Percentiles rank a stretch among this genome's conserved stretches.
phyloP scores from a whole-genome alignment of 805 yeast species.

The Grigorovia transvaalensis region DNA sequence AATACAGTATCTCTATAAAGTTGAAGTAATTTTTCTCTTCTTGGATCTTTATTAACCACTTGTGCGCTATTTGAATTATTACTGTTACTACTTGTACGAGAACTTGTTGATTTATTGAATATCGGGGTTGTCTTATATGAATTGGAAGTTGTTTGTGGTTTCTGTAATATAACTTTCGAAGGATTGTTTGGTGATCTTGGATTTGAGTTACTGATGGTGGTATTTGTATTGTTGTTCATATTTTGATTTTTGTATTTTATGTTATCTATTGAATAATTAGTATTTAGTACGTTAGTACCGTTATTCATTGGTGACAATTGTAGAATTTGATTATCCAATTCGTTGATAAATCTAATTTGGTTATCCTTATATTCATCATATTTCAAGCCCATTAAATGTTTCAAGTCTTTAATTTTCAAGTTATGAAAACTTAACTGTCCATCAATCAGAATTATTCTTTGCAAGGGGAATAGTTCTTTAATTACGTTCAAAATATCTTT shows the following conservation, averaged over 20 bases:
- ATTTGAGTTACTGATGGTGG: neutral
- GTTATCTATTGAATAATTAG: too few relatives aligned
- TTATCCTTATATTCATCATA: constrained; percentile 10
- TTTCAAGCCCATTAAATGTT: constrained; percentile 11
- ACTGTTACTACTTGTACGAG: neutral
- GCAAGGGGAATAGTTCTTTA: constrained; percentile 21
- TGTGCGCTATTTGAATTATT: constrained; percentile 2
- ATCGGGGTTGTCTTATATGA: neutral
- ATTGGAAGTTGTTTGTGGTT: constrained; percentile 2
- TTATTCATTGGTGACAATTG: neutral
- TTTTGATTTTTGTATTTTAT: neutral
- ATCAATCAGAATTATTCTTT: constrained; percentile 23
- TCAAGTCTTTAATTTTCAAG: constrained; percentile 16
- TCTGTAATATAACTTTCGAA: neutral
- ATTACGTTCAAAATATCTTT: constrained; percentile 24
- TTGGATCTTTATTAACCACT: constrained; percentile 15
- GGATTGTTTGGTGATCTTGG: neutral
- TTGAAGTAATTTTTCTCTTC: constrained; percentile 22
- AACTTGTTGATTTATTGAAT: neutral
- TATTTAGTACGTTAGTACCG: neutral
- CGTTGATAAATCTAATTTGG: constrained; percentile 9
- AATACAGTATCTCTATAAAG: constrained; percentile 26
- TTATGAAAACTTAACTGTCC: constrained; percentile 28
- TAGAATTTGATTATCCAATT: constrained; percentile 17
- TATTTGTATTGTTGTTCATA: neutral